A percentile compares a stretch with the other conserved stretches of the same genome.
These are phyloP conservation scores for Murraya paniculata DNA, from an alignment of 345 rosid species.

Conservation along the genomic window DNA sequence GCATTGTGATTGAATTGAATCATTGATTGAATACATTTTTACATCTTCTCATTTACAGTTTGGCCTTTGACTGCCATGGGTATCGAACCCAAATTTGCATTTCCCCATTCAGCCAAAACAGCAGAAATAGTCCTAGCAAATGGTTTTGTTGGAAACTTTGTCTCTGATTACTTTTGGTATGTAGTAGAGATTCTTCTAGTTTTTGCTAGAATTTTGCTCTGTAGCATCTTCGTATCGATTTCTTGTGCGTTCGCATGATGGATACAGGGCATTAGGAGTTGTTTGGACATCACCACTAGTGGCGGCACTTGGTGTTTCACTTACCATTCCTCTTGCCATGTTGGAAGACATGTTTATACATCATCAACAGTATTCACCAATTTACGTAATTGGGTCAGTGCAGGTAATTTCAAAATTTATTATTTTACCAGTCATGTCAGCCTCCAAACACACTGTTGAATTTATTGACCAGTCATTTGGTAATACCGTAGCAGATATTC, in stretches of 20 bases:
- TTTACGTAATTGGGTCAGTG: constrained; percentile 34
- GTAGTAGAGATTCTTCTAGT: too few relatives aligned
- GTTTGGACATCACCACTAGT: constrained; percentile 48
- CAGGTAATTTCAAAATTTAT: constrained; percentile 19
- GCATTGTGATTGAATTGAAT: too few relatives aligned
- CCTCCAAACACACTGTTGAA: too few relatives aligned
- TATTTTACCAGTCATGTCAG: background rate
- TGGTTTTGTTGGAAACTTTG: constrained; percentile 38
- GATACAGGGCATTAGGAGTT: constrained; percentile 37
- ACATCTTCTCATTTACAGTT: constrained; percentile 19
- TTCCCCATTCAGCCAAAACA: constrained; percentile 31
- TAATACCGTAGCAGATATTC: constrained; percentile 25
- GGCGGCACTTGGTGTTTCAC: constrained; percentile 43
- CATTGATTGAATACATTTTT: background rate
- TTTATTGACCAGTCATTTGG: background rate
- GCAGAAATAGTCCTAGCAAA: constrained; percentile 28
- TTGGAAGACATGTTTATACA: constrained; percentile 41
- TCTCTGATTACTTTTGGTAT: constrained; percentile 45
- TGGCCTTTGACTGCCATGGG: constrained; percentile 46
- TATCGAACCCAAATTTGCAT: constrained; percentile 36
- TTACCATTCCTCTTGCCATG: constrained; percentile 46
- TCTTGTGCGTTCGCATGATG: too few relatives aligned
- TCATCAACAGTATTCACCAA: constrained; percentile 28
- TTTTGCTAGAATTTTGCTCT: too few relatives aligned
- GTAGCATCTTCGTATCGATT: too few relatives aligned